Conservation (phyloP, 352 stramenopile species). For the Pythium sp. region DNA sequence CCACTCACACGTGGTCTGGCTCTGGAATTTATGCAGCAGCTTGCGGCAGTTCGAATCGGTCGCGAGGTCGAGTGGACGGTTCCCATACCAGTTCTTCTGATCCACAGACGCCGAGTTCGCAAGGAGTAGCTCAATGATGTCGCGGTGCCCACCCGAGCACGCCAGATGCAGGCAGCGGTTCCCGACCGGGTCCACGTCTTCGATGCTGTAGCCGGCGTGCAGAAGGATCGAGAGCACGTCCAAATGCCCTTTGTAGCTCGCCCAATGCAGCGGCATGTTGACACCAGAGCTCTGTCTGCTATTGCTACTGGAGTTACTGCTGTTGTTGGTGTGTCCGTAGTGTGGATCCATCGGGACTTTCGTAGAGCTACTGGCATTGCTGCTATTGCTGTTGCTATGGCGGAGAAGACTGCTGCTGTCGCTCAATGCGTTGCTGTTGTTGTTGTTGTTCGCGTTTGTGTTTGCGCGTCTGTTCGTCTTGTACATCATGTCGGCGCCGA, state of each 20-base stretch:
- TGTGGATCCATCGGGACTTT: background rate
- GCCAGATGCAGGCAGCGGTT: constrained; percentile 77
- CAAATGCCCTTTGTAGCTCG: constrained; percentile 78
- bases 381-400: constrained; percentile 6
- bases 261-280: constrained; percentile 84
- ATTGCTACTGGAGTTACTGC: background rate
- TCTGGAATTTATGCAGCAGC: constrained; percentile 59
- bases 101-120: constrained; percentile 57
- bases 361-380: constrained; percentile 3
- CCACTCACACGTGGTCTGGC: constrained; percentile 61
- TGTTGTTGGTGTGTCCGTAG: constrained; percentile 3
- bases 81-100: constrained; percentile 72
- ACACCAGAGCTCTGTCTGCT: constrained; percentile 26
- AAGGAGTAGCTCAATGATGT: constrained; percentile 70
- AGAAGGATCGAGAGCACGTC: constrained; percentile 68
- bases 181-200: constrained; percentile 63
- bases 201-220: constrained; percentile 58
- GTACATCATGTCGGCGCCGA: constrained; percentile 74
- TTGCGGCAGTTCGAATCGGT: constrained; percentile 59
- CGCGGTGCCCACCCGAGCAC: constrained; percentile 59
- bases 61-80: constrained; percentile 65
- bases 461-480: constrained; percentile 33
- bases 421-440: constrained; percentile 9
- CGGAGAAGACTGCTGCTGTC: background rate
- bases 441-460: constrained; percentile 17